Evolutionary conservation across 1,284 basidiomycete genomes (phyloP).

Genomic region (Trametes polyzona): DNA sequence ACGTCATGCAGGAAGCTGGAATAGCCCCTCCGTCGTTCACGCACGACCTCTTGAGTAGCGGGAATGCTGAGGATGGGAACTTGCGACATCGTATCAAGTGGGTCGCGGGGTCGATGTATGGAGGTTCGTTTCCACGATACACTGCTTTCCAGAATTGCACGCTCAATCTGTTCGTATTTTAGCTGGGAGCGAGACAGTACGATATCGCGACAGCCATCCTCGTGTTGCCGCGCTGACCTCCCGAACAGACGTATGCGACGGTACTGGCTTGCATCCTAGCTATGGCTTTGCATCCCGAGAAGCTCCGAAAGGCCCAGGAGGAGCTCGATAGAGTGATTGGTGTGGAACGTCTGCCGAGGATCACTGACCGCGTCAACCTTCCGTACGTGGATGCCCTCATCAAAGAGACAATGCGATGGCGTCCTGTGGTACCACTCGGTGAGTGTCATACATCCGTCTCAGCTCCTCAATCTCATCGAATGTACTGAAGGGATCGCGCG

Average conservation of each 20-base stretch:
- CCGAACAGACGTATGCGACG: conserved; percentile 19
- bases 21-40: conserved; percentile 21
- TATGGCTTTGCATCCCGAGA: conserved; percentile 34
- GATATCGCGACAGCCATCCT: neutral
- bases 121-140: conserved; percentile 18
- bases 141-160: neutral
- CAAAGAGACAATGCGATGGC: conserved; percentile 40
- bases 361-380: conserved; percentile 32
- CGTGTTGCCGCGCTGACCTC: neutral
- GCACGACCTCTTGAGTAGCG: conserved; percentile 8
- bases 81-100: conserved; percentile 25
- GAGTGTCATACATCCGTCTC: neutral
- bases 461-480: neutral
- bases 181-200: conserved; percentile 26
- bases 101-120: conserved; percentile 30
- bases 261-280: conserved; percentile 32
- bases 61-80: neutral
- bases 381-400: conserved; percentile 37
- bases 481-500: conserved; percentile 16
- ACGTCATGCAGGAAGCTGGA: conserved; percentile 12
- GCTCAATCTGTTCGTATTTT: too few species aligned
- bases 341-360: conserved; percentile 32
- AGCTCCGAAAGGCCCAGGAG: conserved; percentile 32
- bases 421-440: conserved; percentile 24
- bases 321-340: conserved; percentile 37